Base-by-base conservation (phyloP, 2,329 filamentous ascomycete species). In the Metarhizium album region DNA sequence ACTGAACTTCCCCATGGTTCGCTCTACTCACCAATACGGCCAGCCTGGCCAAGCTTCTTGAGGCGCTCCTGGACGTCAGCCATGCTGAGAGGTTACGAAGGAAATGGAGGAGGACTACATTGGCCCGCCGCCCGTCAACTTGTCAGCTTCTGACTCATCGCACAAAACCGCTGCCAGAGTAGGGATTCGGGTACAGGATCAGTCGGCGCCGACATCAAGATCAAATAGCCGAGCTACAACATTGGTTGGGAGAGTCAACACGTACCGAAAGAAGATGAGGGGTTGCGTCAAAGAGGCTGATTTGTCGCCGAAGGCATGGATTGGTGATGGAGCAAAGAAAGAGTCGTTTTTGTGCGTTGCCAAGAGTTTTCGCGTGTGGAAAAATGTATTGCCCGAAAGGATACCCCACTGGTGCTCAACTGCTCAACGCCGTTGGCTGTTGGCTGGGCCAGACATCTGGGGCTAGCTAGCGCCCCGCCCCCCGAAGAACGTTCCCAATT, bases 1-100 rank as follows among this genome's bases (percentile, higher is more conserved):
- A 24, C 9, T 45, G 8, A 13, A 7, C 38, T 14, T 23, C n/a
- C n/a, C 37, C 11, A n/a, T 33, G 8, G 3, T 9, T 14, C 11
- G 20, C 8, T 24, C 50, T 13, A 81, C 84, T 64, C 81, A 87
- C 85, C 85, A 73, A 84, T 87, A 69, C 75, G 74, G 64, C 74
- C 74, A 54, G 62, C 60, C 60, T 61, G 59, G 67, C 74, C 74
- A 57, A 78, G 74, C 75, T 79, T 79, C 75, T 78, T 79, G 63
- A 79, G 72, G 62, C 75, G 73, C 70, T 79, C 75, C 70, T 79
- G 75, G 60, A 79, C 64, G 64, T 78, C 75, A 63, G 72, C 70
- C 75, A 79, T 79, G 64, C 57, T 72, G 69, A 55, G 58, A 60
- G 60, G 54, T 60, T 62, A 58, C 62, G 60, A 58, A 60, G 58